phyloP scores from a whole-genome alignment of 2,329 filamentous ascomycete genomes.

The Trichoderma koningiopsis region DNA sequence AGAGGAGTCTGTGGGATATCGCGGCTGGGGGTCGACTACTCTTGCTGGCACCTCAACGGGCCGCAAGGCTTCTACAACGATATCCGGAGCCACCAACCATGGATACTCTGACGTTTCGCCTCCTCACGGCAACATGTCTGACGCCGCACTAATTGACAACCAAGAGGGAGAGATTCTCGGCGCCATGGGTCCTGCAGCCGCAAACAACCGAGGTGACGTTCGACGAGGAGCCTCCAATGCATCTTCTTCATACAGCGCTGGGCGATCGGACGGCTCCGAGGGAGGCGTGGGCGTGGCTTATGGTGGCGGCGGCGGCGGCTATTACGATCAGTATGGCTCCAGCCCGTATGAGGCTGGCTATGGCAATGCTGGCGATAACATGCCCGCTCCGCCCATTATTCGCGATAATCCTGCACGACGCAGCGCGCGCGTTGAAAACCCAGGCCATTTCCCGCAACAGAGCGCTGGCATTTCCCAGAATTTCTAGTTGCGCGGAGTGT shows the following conservation, averaged over 20 bases:
- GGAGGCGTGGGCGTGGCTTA: conserved; percentile 50
- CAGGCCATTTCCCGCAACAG: conserved; percentile 85
- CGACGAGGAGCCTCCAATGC: conserved; percentile 92
- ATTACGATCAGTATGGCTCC: conserved; percentile 62
- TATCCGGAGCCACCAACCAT: conserved; percentile 72
- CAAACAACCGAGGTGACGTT: conserved; percentile 70
- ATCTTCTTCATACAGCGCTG: conserved; percentile 90
- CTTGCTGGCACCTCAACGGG: conserved; percentile 66
- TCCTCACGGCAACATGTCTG: conserved; percentile 65
- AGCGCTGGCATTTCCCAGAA: conserved; percentile 96
- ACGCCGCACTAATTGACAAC: conserved; percentile 61
- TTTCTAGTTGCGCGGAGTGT: conserved; percentile 61
- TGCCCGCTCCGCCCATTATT: conserved; percentile 73
- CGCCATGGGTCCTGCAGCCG: conserved; percentile 73
- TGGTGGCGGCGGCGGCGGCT: conserved; percentile 50
- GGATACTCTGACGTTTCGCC: conserved; percentile 76
- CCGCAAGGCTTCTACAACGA: conserved; percentile 84
- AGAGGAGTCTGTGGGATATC: conserved; percentile 76
- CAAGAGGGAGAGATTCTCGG: conserved; percentile 82
- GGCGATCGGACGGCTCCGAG: conserved; percentile 69
- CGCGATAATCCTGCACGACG: conserved; percentile 88
- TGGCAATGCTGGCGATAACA: conserved; percentile 43
- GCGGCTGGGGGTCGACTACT: conserved; percentile 88
- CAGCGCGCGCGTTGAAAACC: conserved; percentile 93
- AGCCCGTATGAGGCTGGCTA: conserved; percentile 56